Evolutionary conservation across 495 filamentous ascomycete species (phyloP).

Genomic region (Hypoxylon fuscum): DNA sequence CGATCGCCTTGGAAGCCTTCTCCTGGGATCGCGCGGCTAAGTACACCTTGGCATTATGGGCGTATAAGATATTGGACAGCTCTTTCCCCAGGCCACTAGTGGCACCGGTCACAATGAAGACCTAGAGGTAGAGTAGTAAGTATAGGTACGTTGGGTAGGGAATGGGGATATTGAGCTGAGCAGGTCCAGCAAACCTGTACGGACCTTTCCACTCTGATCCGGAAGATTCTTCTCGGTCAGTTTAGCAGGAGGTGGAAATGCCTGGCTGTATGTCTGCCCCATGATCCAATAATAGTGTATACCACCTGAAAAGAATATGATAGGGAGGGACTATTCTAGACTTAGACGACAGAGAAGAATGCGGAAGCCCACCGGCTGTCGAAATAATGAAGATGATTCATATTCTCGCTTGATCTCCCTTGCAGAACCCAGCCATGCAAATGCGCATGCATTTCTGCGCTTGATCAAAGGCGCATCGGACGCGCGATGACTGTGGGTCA

Average conservation of each 20-base stretch:
- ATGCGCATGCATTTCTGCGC: no score
- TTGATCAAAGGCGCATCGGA: no score
- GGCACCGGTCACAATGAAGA: slow-evolving; percentile 59
- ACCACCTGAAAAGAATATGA: no score
- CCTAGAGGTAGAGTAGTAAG: slow-evolving; percentile 14
- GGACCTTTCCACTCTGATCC: slow-evolving; percentile 16
- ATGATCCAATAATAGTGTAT: no score
- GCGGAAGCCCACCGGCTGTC: no score
- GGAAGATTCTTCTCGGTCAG: slow-evolving; percentile 28
- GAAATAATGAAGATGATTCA: no score
- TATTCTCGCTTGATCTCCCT: no score
- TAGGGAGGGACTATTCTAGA: no score
- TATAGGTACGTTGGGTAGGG: background rate
- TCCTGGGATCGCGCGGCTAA: slow-evolving; percentile 54
- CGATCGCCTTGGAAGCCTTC: slow-evolving; percentile 35
- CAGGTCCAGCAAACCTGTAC: no score
- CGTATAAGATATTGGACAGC: slow-evolving; percentile 53
- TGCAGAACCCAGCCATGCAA: no score
- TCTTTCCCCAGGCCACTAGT: slow-evolving; percentile 56
- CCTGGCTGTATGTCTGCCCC: background rate
- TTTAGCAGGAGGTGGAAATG: background rate
- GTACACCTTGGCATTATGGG: slow-evolving; percentile 58
- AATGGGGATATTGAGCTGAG: background rate
- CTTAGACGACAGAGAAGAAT: no score
- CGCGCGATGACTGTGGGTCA: no score